Conservation (phyloP, 805 yeast genomes). For the Saitoella complicata region DNA sequence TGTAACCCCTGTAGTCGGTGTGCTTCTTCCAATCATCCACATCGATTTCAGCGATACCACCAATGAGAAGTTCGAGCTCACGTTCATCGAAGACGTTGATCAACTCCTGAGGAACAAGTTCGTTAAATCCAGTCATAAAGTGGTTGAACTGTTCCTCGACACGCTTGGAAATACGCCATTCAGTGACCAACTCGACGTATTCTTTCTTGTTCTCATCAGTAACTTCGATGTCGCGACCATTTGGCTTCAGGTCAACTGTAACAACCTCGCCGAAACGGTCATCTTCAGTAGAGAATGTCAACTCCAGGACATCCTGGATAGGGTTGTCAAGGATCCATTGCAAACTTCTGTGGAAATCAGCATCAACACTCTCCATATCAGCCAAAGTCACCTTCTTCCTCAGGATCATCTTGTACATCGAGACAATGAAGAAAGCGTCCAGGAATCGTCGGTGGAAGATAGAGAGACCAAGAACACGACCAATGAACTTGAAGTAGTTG, state of each 20-base stretch:
- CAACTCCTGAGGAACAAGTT: slow-evolving; percentile 88
- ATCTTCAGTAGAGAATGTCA: slow-evolving; percentile 73
- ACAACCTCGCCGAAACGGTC: slow-evolving; percentile 90
- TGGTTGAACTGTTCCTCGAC: slow-evolving; percentile 94
- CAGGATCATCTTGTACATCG: slow-evolving; percentile 93
- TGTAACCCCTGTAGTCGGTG: slow-evolving; percentile 96
- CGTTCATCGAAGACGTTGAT: slow-evolving; percentile 96
- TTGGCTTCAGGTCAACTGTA: slow-evolving; percentile 75
- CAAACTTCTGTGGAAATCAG: slow-evolving; percentile 85
- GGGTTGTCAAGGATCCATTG: slow-evolving; percentile 94
- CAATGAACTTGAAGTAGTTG: slow-evolving; percentile 94
- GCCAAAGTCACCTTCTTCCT: slow-evolving; percentile 85
- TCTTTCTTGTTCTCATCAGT: slow-evolving; percentile 90
- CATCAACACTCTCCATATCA: slow-evolving; percentile 98
- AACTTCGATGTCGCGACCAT: slow-evolving; percentile 79
- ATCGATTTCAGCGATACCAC: slow-evolving; percentile 96
- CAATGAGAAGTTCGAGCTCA: slow-evolving; percentile 88
- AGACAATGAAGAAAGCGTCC: slow-evolving; percentile 97
- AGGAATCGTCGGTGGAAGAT: slow-evolving; percentile 95
- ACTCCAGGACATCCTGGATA: slow-evolving; percentile 70
- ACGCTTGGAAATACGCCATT: slow-evolving; percentile 87
- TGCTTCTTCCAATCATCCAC: slow-evolving; percentile 98
- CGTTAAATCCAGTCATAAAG: slow-evolving; percentile 93
- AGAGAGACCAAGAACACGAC: slow-evolving; percentile 95
- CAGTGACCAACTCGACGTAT: slow-evolving; percentile 84